Evolutionary conservation across 192 early-diverging fungal genomes (phyloP).

Genomic region (Chytriomyces sp.): DNA sequence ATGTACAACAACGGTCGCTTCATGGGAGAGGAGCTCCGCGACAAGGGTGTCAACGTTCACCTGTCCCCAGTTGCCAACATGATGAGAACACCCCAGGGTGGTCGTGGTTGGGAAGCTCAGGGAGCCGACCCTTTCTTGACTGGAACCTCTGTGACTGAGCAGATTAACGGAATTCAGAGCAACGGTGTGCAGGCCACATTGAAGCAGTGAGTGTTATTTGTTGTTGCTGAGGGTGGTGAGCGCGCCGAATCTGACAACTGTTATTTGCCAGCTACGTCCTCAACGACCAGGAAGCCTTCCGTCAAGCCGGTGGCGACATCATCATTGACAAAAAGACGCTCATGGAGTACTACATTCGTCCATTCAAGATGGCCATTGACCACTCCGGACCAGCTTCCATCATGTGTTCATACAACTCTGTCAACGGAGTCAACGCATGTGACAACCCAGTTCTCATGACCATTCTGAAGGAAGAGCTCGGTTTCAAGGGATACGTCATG

Average conservation of each 20-base stretch:
- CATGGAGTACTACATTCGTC: conserved; percentile 63
- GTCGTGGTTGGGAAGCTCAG: conserved; percentile 53
- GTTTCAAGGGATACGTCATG: conserved; percentile 69
- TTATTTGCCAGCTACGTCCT: conserved; percentile 27
- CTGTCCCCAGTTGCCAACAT: conserved; percentile 44
- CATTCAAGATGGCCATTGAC: conserved; percentile 55
- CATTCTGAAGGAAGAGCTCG: conserved; percentile 54
- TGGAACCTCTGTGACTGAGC: conserved; percentile 33
- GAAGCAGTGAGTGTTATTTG: conserved; percentile 63
- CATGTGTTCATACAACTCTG: conserved; percentile 69
- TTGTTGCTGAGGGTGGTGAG: conserved; percentile 68
- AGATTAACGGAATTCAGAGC: conserved; percentile 49
- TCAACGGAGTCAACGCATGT: conserved; percentile 65
- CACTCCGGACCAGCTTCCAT: conserved; percentile 60
- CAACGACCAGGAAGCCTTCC: conserved; percentile 57
- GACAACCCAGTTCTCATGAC: conserved; percentile 56
- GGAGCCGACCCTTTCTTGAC: conserved; percentile 58
- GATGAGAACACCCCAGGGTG: conserved; percentile 35
- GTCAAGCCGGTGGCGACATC: conserved; percentile 27
- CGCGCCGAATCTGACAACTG: conserved; percentile 60
- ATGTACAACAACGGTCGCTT: conserved; percentile 52
- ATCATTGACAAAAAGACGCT: conserved; percentile 59
- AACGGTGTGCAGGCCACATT: conserved; percentile 61
- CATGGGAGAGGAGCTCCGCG: conserved; percentile 61
- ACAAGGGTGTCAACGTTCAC: conserved; percentile 56